phyloP scores from a whole-genome alignment of 2,329 filamentous ascomycete genomes.

The Xylaria sp. region DNA sequence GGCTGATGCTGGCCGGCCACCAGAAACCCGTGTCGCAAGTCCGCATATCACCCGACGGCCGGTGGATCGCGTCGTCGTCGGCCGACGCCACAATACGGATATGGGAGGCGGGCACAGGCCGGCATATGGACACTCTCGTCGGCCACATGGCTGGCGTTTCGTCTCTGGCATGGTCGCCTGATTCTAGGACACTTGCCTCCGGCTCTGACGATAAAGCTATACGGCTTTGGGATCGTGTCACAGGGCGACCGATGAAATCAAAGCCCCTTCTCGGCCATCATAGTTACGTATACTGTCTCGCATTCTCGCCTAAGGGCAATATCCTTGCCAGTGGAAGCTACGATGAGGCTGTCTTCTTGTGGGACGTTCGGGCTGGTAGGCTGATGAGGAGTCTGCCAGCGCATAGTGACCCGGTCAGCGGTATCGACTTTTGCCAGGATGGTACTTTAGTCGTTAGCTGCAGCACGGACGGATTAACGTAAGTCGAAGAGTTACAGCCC shows the following conservation, averaged over 20 bases:
- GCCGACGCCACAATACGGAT: conserved; percentile 92
- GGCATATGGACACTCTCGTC: conserved; percentile 86
- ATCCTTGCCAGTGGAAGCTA: conserved; percentile 95
- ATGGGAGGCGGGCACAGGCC: conserved; percentile 83
- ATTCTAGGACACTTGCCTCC: conserved; percentile 86
- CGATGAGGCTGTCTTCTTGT: conserved; percentile 95
- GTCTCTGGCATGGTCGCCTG: conserved; percentile 92
- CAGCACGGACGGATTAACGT: conserved; percentile 89
- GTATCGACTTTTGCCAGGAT: conserved; percentile 92
- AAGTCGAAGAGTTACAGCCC: conserved; percentile 48
- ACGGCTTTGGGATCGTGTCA: conserved; percentile 84
- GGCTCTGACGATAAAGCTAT: conserved; percentile 98
- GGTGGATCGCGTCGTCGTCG: conserved; percentile 88
- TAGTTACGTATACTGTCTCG: conserved; percentile 93
- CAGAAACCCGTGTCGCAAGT: conserved; percentile 82
- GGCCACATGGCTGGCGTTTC: conserved; percentile 94
- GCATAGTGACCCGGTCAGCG: conserved; percentile 92
- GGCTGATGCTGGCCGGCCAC: conserved; percentile 80
- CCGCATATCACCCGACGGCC: conserved; percentile 89
- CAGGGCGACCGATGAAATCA: conserved; percentile 64
- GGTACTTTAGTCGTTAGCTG: conserved; percentile 93
- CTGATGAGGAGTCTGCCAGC: conserved; percentile 92
- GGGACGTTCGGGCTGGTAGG: conserved; percentile 89
- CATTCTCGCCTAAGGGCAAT: conserved; percentile 98
- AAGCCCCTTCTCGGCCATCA: conserved; percentile 83